Percentiles rank a stretch among this genome's conserved stretches.
Evolutionary conservation across 768 basidiomycete species (phyloP).

Genomic region (Termitomyces sp.): DNA sequence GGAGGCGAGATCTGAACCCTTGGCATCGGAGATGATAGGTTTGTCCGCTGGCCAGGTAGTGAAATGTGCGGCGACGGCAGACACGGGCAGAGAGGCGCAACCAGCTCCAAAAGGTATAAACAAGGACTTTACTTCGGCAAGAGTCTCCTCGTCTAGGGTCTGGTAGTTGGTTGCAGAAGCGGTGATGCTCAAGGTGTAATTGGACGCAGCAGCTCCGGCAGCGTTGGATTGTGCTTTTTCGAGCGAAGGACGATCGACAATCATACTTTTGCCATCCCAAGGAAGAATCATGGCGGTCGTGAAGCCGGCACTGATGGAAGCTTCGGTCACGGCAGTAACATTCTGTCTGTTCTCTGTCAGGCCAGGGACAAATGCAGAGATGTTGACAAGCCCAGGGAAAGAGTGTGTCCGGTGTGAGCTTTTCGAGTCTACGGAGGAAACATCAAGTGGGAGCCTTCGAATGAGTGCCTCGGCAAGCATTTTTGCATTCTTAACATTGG

Average conservation of each 20-base stretch:
- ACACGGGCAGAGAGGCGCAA: conserved; percentile 48
- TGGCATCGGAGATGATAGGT: conserved; percentile 92
- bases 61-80: conserved; percentile 82
- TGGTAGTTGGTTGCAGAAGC: conserved; percentile 67
- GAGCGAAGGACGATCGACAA: conserved; percentile 65
- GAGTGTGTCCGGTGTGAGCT: conserved; percentile 86
- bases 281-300: conserved; percentile 81
- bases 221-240: conserved; percentile 66
- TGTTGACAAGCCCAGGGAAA: conserved; percentile 90
- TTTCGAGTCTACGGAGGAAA: conserved; percentile 90
- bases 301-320: conserved; percentile 87
- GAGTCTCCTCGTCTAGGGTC: conserved; percentile 65
- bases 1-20: conserved; percentile 88
- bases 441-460: conserved; percentile 84
- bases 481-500: conserved; percentile 98
- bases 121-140: conserved; percentile 76
- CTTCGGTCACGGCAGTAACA: conserved; percentile 65
- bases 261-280: conserved; percentile 51
- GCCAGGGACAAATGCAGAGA: conserved; percentile 80
- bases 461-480: conserved; percentile 91
- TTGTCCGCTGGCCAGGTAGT: conserved; percentile 87
- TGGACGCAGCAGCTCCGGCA: conserved; percentile 68
- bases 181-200: conserved; percentile 79
- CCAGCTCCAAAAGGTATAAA: conserved; percentile 74
- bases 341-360: conserved; percentile 56